Conservation (phyloP, 768 basidiomycete species). For the Hebeloma cylindrosporum region DNA sequence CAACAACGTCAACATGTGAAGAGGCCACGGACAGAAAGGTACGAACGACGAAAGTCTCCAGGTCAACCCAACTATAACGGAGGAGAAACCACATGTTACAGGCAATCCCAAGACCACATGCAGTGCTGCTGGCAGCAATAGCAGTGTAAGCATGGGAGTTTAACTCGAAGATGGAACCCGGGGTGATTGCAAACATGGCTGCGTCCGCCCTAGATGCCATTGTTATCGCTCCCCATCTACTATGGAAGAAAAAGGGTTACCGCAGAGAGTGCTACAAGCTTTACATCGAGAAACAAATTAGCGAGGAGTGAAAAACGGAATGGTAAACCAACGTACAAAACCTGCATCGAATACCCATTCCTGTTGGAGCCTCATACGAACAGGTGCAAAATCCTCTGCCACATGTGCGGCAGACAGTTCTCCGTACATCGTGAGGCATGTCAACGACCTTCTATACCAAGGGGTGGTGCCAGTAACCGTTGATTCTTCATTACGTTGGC, state of each 20-base stretch:
- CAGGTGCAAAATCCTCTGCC: slow-evolving; percentile 51
- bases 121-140: slow-evolving; percentile 56
- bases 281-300: background rate
- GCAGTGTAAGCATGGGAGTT: slow-evolving; percentile 46
- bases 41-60: slow-evolving; percentile 53
- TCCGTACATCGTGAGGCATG: slow-evolving; percentile 49
- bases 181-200: slow-evolving; percentile 63
- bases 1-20: background rate
- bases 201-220: slow-evolving; percentile 40
- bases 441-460: too few relatives aligned
- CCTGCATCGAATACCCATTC: slow-evolving; percentile 73
- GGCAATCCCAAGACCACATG: slow-evolving; percentile 65
- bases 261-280: slow-evolving; percentile 65
- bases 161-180: slow-evolving; percentile 51
- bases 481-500: too few relatives aligned
- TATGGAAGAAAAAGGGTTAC: slow-evolving; percentile 26
- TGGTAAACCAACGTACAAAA: slow-evolving; percentile 40
- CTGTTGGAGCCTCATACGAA: slow-evolving; percentile 46
- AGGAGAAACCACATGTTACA: slow-evolving; percentile 68
- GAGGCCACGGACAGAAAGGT: background rate
- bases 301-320: background rate
- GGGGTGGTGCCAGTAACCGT: too few relatives aligned
- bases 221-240: background rate
- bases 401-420: slow-evolving; percentile 48
- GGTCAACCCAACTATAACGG: slow-evolving; percentile 54